Evolutionary conservation across 1,284 basidiomycete species (phyloP).

Genomic region (Cutaneotrichosporon dermatis): DNA sequence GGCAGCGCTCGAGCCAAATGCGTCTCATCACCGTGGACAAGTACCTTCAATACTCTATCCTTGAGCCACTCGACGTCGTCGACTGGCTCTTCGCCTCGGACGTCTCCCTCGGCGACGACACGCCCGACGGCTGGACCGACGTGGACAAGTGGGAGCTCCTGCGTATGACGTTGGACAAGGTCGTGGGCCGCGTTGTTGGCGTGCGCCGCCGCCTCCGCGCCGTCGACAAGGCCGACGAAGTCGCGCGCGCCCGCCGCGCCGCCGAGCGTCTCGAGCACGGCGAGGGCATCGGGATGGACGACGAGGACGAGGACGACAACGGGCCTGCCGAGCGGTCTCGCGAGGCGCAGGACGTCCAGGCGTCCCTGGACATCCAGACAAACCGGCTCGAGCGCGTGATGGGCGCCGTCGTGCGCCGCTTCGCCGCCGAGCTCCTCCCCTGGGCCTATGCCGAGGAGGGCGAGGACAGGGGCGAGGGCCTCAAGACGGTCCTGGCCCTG

Average conservation of each 20-base stretch:
- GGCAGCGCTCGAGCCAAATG: constrained; percentile 77
- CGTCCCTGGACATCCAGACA: constrained; percentile 36
- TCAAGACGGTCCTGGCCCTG: constrained; percentile 37
- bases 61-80: constrained; percentile 89
- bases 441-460: constrained; percentile 21
- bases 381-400: constrained; percentile 37
- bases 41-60: constrained; percentile 95
- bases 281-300: constrained; percentile 37
- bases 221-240: constrained; percentile 80
- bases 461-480: constrained; percentile 28
- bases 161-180: constrained; percentile 72
- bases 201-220: constrained; percentile 66
- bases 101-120: constrained; percentile 43
- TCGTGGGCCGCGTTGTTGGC: constrained; percentile 74
- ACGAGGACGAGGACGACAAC: constrained; percentile 27
- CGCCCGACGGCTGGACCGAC: constrained; percentile 52
- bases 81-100: constrained; percentile 66
- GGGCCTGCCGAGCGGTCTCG: constrained; percentile 30
- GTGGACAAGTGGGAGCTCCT: constrained; percentile 76
- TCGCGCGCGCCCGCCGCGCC: constrained; percentile 68
- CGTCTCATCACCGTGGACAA: constrained; percentile 92
- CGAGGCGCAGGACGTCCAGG: constrained; percentile 40
- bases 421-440: constrained; percentile 32
- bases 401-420: constrained; percentile 32
- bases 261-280: constrained; percentile 40